Conservation (phyloP, 1,284 basidiomycete genomes). For the Trametes pubescens region DNA sequence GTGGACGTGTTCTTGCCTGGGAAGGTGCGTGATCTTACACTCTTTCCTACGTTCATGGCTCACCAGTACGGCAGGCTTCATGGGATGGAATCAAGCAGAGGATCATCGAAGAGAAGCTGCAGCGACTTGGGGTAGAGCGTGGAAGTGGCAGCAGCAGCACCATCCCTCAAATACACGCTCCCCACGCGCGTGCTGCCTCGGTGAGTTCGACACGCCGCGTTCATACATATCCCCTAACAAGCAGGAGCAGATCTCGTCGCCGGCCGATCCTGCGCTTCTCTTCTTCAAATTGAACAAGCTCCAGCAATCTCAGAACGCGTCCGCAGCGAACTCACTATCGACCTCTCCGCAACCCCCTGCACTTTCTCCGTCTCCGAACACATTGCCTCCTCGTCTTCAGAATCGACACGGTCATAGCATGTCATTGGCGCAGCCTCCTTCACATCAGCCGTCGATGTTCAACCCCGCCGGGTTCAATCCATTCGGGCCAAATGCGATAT, state of each 20-base stretch:
- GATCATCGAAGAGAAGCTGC: conserved; percentile 80
- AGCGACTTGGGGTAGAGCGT: conserved; percentile 78
- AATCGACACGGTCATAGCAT: conserved; percentile 74
- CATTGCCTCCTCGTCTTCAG: conserved; percentile 52
- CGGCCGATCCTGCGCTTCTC: conserved; percentile 80
- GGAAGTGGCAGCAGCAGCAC: conserved; percentile 62
- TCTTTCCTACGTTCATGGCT: not conserved
- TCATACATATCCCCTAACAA: conserved; percentile 11
- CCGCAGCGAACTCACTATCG: conserved; percentile 60
- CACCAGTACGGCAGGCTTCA: conserved; percentile 53
- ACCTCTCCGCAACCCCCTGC: conserved; percentile 69
- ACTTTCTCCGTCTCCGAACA: conserved; percentile 60
- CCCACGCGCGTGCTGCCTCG: conserved; percentile 81
- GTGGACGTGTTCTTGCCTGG: conserved; percentile 85
- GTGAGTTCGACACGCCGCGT: conserved; percentile 53
- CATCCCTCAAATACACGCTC: conserved; percentile 67
- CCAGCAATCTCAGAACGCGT: conserved; percentile 71
- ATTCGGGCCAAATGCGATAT: conserved; percentile 61
- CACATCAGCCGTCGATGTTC: conserved; percentile 47
- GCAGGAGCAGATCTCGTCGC: conserved; percentile 77
- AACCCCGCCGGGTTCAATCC: conserved; percentile 62
- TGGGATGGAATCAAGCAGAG: conserved; percentile 77
- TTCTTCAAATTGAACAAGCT: conserved; percentile 84
- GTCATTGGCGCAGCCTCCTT: conserved; percentile 68
- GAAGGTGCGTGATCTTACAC: conserved; percentile 56